phyloP scores from a whole-genome alignment of 345 rosid genomes.

The Eucalyptus pumila region DNA sequence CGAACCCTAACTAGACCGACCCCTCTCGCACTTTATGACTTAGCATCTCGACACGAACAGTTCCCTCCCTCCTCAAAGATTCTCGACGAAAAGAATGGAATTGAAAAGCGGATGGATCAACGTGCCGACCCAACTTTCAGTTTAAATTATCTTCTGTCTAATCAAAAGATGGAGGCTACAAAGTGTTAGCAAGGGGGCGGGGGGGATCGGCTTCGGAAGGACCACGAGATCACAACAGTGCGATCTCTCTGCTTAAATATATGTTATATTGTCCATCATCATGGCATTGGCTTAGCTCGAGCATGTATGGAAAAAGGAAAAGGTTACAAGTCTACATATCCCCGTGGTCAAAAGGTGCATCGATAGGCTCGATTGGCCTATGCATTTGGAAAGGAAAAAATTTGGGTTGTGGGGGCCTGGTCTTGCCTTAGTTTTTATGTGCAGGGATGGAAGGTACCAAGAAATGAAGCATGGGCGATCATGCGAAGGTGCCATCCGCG shows the following conservation, averaged over 20 bases:
- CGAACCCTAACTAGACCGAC: not conserved
- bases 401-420: not conserved
- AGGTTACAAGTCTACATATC: not conserved
- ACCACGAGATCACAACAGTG: constrained; percentile 54
- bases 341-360: not conserved
- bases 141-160: not conserved
- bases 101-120: not conserved
- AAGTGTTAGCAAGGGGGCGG: not conserved
- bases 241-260: constrained; percentile 17
- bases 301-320: not conserved
- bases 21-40: not conserved
- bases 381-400: not conserved
- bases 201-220: constrained; percentile 7
- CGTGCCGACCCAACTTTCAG: not conserved
- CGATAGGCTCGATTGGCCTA: not conserved
- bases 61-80: not conserved
- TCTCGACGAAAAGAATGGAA: not conserved
- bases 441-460: not conserved
- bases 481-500: not conserved
- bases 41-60: not conserved
- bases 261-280: constrained; percentile 8
- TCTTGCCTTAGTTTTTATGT: not conserved
- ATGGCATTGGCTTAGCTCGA: not conserved
- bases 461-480: not conserved
- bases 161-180: not conserved